Conservation (phyloP, 306 rosid genomes). For the apple (Malus domestica) region ASM211411v1 NC_041798.1:36573501-36574000, state of each 20-base stretch:
- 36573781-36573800: conserved; percentile 15
- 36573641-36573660: too few species aligned
- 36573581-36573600: neutral
- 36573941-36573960: too few species aligned
- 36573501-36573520: neutral
- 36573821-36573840: conserved; percentile 16
- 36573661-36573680: too few species aligned
- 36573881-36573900: conserved; percentile 15
- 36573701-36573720: too few species aligned
- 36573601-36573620: too few species aligned
- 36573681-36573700: too few species aligned
- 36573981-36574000: neutral
- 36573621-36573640: too few species aligned
- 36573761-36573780: conserved; percentile 11
- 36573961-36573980: neutral
- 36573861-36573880: conserved; percentile 20
- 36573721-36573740: neutral
- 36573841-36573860: conserved; percentile 10
- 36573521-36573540: neutral
- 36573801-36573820: conserved; percentile 6
- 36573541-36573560: neutral
- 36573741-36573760: neutral
- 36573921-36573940: conserved; percentile 4
- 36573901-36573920: conserved; percentile 23
- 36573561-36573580: conserved; percentile 11